Conservation (phyloP, 768 basidiomycete species). For the Punctularia strigosozonata region DNA sequence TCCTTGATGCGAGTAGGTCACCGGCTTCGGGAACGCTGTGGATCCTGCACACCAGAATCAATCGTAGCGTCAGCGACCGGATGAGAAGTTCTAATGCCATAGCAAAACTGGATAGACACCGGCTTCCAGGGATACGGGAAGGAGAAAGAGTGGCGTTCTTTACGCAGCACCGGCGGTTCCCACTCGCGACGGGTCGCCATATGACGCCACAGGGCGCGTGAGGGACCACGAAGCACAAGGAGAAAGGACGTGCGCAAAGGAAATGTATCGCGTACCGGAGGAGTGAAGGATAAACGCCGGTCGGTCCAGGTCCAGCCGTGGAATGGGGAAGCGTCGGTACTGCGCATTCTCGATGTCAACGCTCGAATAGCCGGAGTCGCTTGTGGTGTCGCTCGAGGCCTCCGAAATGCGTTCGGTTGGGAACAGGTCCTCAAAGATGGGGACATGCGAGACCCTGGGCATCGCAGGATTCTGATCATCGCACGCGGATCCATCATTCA, state of each 20-base stretch:
- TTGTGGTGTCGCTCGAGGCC: not conserved
- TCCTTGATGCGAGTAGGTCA: slow-evolving; percentile 10
- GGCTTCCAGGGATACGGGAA: too few relatives aligned
- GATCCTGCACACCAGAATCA: slow-evolving; percentile 14
- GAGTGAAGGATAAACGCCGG: slow-evolving; percentile 16
- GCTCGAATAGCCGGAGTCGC: not conserved
- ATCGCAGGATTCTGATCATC: too few relatives aligned
- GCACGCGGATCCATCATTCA: too few relatives aligned
- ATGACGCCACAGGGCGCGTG: too few relatives aligned
- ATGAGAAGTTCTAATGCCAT: too few relatives aligned
- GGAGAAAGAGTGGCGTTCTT: too few relatives aligned
- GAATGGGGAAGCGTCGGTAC: slow-evolving; percentile 7
- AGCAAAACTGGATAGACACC: too few relatives aligned
- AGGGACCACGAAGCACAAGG: too few relatives aligned
- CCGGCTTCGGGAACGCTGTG: slow-evolving; percentile 18
- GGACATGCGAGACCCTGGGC: too few relatives aligned
- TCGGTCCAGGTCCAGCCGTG: slow-evolving; percentile 8
- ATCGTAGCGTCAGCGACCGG: too few relatives aligned
- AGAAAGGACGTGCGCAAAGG: not conserved
- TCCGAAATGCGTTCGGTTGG: not conserved
- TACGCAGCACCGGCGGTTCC: too few relatives aligned
- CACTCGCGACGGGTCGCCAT: too few relatives aligned
- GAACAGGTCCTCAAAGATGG: slow-evolving; percentile 13
- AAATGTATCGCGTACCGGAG: slow-evolving; percentile 10
- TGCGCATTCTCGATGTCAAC: not conserved